Evolutionary conservation across 768 basidiomycete genomes (phyloP).

Genomic region (Paxillus ammoniavirescens): DNA sequence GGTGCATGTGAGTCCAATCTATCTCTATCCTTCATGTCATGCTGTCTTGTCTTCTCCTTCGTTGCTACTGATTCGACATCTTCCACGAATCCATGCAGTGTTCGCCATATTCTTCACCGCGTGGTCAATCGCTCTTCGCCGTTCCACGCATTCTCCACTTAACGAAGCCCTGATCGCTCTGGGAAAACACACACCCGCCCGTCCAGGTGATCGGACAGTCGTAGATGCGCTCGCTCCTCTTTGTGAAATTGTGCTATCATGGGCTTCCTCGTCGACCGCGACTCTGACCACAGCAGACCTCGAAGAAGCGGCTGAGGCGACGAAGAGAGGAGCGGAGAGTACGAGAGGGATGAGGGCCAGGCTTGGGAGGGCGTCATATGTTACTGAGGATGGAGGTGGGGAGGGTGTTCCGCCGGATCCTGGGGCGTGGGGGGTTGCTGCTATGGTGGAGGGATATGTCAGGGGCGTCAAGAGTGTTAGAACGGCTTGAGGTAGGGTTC

Average conservation of each 20-base stretch:
- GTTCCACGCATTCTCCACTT: conserved; percentile 15
- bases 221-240: conserved; percentile 54
- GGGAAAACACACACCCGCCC: conserved; percentile 46
- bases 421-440: conserved; percentile 52
- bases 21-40: conserved; percentile 7
- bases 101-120: conserved; percentile 45
- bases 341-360: conserved; percentile 47
- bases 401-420: conserved; percentile 48
- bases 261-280: not conserved
- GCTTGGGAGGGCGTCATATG: conserved; percentile 52
- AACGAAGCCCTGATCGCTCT: conserved; percentile 30
- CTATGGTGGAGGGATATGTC: conserved; percentile 39
- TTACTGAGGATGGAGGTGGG: conserved; percentile 26
- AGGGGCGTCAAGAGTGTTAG: conserved; percentile 10
- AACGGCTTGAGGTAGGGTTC: not conserved
- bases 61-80: too few species aligned
- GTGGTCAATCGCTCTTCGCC: conserved; percentile 24
- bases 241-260: conserved; percentile 24
- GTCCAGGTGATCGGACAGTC: conserved; percentile 54
- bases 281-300: not conserved
- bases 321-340: conserved; percentile 43
- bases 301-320: conserved; percentile 28
- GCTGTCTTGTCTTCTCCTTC: not conserved
- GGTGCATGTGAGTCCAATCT: conserved; percentile 44
- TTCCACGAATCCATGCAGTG: conserved; percentile 24